Conservation (phyloP, 176 grass and related monocot species). For the Hsuehochloa calcarea region DNA sequence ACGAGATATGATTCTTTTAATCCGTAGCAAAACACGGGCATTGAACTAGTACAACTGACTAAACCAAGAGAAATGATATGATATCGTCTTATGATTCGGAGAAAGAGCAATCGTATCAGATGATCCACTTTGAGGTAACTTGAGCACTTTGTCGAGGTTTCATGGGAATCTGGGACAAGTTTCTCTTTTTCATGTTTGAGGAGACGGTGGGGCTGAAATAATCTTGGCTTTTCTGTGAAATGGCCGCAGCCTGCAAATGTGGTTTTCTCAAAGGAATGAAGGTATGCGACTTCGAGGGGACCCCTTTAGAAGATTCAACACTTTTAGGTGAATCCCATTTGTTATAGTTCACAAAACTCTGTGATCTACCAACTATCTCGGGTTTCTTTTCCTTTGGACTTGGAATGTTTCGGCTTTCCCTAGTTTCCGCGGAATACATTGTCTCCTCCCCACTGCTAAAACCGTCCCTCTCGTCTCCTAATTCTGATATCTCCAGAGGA, state of each 20-base stretch:
- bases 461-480: slow-evolving; percentile 50
- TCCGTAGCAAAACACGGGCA: no score
- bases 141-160: slow-evolving; percentile 54
- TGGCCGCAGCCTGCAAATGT: slow-evolving; percentile 61
- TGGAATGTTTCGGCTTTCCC: slow-evolving; percentile 95
- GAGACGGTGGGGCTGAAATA: slow-evolving; percentile 81
- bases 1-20: no score
- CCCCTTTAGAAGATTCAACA: slow-evolving; percentile 44
- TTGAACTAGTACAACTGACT: no score
- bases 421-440: slow-evolving; percentile 97
- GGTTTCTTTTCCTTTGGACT: slow-evolving; percentile 63
- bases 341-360: slow-evolving; percentile 73
- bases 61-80: slow-evolving; percentile 1
- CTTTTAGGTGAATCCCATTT: slow-evolving; percentile 76
- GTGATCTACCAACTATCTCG: slow-evolving; percentile 64
- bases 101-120: slow-evolving; percentile 13
- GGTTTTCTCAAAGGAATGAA: slow-evolving; percentile 72
- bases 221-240: slow-evolving; percentile 83
- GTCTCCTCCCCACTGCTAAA: slow-evolving; percentile 92
- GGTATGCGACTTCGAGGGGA: slow-evolving; percentile 51
- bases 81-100: slow-evolving; percentile 29
- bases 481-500: slow-evolving; percentile 50
- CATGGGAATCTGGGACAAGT: slow-evolving; percentile 58
- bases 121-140: slow-evolving; percentile 55
- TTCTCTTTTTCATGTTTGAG: slow-evolving; percentile 94